Evolutionary conservation across 306 rosid genomes (phyloP), one percentile per base, ranked within the genome.

Genomic region (Ziziphus jujuba): DNA sequence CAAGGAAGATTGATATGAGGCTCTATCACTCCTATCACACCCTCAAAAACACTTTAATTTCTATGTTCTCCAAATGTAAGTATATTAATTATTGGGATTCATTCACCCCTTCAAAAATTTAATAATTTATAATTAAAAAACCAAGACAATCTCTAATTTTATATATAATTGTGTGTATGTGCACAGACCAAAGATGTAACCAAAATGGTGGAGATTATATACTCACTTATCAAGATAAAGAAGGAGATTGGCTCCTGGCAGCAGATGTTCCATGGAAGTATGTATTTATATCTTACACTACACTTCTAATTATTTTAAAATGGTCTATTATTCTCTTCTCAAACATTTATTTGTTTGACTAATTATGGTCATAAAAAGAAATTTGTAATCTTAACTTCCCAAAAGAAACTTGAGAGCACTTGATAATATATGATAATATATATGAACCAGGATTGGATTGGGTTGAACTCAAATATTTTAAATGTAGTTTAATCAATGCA

Each of bases 231-330:
- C 87, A 81, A 59, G 87, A 87, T 66, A 73, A 75, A 65, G 86
- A 81, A 66, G 97, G 96, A 54, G 77, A 88, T 45, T 84, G 96
- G 96, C 69, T 75, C 73, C 82, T 81, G 63, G 84, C 86, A 7
- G 82, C 81, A 60, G 88, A 86, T 67, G 84, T 86, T 72, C 89
- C 96, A 54, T 91, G 97, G 97, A 80, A 75, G 96, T 86, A 84
- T 1, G 96, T 72, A 22, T 8, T 9, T 12, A 33, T 19, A 69
- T 6, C 16, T 5, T 53, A 36, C 43, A 36, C 16, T 72, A 17
- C 36, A 43, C 66, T 40, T 20, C 24, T 6, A 35, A 64, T 58
- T 43, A 13, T 69, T 72, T 71, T 48, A 36, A 35, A 36, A 11
- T 36, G 6, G 43, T 36, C 9, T 1, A n/a, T n/a, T n/a, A n/a